phyloP scores from a whole-genome alignment of 768 basidiomycete genomes.

The Pholiota microspora region DNA sequence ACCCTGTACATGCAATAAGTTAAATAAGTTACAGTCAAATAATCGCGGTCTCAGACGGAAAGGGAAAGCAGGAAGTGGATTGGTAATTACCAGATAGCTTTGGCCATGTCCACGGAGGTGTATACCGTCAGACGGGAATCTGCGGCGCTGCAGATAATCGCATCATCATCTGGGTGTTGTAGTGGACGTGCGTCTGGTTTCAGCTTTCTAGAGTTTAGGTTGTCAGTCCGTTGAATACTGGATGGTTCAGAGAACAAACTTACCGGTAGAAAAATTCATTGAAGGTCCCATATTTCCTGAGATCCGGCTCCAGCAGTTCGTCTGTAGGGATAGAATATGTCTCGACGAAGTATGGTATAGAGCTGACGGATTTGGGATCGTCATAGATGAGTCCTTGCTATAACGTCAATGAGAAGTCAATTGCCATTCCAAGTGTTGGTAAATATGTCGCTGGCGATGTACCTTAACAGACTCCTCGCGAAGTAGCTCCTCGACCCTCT shows the following conservation, averaged over 20 bases:
- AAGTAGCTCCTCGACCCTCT: slow-evolving; percentile 47
- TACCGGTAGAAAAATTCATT: slow-evolving; percentile 76
- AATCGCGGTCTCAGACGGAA: background rate
- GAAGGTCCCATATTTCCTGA: slow-evolving; percentile 62
- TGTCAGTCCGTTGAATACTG: background rate
- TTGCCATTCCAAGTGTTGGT: background rate
- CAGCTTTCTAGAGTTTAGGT: slow-evolving; percentile 39
- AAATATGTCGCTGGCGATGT: slow-evolving; percentile 7
- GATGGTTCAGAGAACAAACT: background rate
- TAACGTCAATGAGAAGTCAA: slow-evolving; percentile 1
- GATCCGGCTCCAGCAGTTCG: slow-evolving; percentile 65
- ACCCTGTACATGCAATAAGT: slow-evolving; percentile 36
- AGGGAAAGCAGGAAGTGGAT: background rate
- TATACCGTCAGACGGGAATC: slow-evolving; percentile 77
- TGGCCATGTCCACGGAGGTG: slow-evolving; percentile 52
- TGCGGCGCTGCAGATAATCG: slow-evolving; percentile 60
- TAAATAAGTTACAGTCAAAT: background rate
- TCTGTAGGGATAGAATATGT: slow-evolving; percentile 52
- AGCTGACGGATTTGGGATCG: slow-evolving; percentile 44
- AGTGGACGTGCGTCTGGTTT: slow-evolving; percentile 60
- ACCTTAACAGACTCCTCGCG: slow-evolving; percentile 54
- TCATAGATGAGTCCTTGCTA: slow-evolving; percentile 60
- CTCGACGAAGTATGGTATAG: slow-evolving; percentile 54
- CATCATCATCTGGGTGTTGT: slow-evolving; percentile 48
- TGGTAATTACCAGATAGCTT: slow-evolving; percentile 59